Base-by-base conservation (phyloP, 2,329 filamentous ascomycete genomes). In the Chrysosphaeria jannelii region DNA sequence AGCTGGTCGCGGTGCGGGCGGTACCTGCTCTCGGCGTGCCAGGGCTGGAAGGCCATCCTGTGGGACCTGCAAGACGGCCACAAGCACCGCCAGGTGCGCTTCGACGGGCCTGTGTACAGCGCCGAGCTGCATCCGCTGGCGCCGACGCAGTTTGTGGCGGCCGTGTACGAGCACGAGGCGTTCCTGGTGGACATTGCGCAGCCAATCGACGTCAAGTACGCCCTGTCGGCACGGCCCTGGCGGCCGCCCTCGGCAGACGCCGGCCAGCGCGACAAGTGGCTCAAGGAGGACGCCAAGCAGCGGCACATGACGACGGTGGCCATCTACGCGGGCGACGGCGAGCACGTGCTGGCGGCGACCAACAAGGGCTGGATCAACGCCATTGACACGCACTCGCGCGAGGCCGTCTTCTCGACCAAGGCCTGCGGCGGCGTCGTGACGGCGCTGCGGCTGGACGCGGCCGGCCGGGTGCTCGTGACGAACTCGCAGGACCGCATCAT, bases 311-410 rank as follows among this genome's bases (percentile, higher is more conserved):
- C 85, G 1, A 93, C 81, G 4, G 78, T 78, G 13, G 75, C 78
- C 2, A 65, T 90, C 16, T 97, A 88, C 50, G 81, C 76, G 0
- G 59, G 65, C 1, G 59, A 66, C 0, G 85, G 85, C 23, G 67
- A 79, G 21, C 75, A 93, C 42, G 76, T 97, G 29, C 58, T 97
- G 16, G 65, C 78, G 1, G 88, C 78, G 19, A 97, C 85, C 4
- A 91, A 69, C 34, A 93, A 91, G 43, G 85, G 85, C 26, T 89
- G 76, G 55, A 55, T 97, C 29, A 97, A 97, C 44, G 74, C 97
- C 29, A 85, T 97, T 37, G 74, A 89, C 35, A 68, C 71, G 3
- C 57, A 61, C 30, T 74, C 74, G 0, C 65, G 62, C 37, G 62
- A 74, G 30, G 75, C 81, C 8, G 75, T 90, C 34, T 79, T 85